A percentile compares a stretch with the other conserved stretches of the same genome.
These are phyloP conservation scores for Actinomortierella ambigua DNA, from an alignment of 371 early-diverging fungal species.

Conservation along the genomic window DNA sequence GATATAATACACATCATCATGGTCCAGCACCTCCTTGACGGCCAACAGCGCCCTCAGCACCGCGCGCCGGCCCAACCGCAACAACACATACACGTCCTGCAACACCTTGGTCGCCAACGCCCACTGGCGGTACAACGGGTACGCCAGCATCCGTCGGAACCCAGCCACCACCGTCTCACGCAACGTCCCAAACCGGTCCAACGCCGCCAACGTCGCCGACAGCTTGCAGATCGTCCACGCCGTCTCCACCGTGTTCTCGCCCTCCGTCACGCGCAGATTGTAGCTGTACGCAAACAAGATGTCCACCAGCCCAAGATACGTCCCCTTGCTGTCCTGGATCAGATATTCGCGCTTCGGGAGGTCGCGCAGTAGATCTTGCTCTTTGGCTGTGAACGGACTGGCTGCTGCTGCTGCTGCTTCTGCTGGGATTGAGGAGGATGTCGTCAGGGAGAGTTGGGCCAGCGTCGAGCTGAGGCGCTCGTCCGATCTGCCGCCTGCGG, in stretches of 20 bases:
- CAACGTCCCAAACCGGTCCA: conserved; percentile 78
- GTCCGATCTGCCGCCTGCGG: conserved; percentile 7
- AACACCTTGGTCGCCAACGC: conserved; percentile 69
- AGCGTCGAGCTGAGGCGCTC: background rate
- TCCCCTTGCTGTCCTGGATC: conserved; percentile 61
- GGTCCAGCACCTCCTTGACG: conserved; percentile 78
- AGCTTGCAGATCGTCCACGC: conserved; percentile 91
- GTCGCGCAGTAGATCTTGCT: conserved; percentile 73
- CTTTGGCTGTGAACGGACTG: conserved; percentile 67
- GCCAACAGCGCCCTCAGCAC: conserved; percentile 81
- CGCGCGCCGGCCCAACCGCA: conserved; percentile 84
- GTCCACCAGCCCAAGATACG: conserved; percentile 91
- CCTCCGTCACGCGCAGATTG: conserved; percentile 83
- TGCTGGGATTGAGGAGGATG: conserved; percentile 1
- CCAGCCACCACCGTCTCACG: conserved; percentile 64
- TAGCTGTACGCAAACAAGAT: conserved; percentile 91
- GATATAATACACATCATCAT: conserved; percentile 86
- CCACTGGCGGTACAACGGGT: conserved; percentile 86
- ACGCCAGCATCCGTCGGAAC: conserved; percentile 80
- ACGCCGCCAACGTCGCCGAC: conserved; percentile 76
- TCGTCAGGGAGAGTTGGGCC: background rate
- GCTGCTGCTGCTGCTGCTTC: conserved; percentile 8
- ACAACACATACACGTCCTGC: conserved; percentile 82
- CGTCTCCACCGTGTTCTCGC: conserved; percentile 89
- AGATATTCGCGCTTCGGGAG: conserved; percentile 85